phyloP scores from a whole-genome alignment of 805 yeast genomes.

The Monosporozyma aquatica region DNA sequence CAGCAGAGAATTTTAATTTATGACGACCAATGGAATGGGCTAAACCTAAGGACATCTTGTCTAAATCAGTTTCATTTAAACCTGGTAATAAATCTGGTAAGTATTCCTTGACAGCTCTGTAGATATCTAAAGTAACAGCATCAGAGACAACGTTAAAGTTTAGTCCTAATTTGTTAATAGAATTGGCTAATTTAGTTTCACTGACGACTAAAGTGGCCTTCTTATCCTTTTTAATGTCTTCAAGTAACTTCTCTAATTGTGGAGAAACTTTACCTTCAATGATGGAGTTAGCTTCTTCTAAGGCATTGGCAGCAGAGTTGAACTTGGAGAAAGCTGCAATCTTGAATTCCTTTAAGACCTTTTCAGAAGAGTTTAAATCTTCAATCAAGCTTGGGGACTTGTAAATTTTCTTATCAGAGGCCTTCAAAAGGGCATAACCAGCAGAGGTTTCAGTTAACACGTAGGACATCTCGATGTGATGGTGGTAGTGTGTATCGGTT shows the following conservation, averaged over 20 bases:
- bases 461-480: constrained; percentile 49
- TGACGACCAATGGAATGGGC: constrained; percentile 99
- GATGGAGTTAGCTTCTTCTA: constrained; percentile 87
- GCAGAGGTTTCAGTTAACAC: constrained; percentile 97
- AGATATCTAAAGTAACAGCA: constrained; percentile 88
- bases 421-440: constrained; percentile 95
- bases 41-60: constrained; percentile 94
- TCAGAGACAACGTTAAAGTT: constrained; percentile 85
- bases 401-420: constrained; percentile 94
- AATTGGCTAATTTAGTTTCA: constrained; percentile 91
- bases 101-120: constrained; percentile 91
- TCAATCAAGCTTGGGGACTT: constrained; percentile 66
- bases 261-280: constrained; percentile 90
- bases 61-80: constrained; percentile 69
- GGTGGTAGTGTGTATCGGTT: background rate
- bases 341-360: constrained; percentile 84
- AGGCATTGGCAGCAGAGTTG: constrained; percentile 87
- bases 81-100: constrained; percentile 94
- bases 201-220: constrained; percentile 83
- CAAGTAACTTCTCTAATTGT: constrained; percentile 67
- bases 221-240: constrained; percentile 69
- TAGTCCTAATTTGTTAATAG: constrained; percentile 89
- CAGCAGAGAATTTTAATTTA: constrained; percentile 94
- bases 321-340: constrained; percentile 94
- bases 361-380: constrained; percentile 74